Conservation (phyloP, 2,329 filamentous ascomycete genomes). For the Phoma sp. region DNA sequence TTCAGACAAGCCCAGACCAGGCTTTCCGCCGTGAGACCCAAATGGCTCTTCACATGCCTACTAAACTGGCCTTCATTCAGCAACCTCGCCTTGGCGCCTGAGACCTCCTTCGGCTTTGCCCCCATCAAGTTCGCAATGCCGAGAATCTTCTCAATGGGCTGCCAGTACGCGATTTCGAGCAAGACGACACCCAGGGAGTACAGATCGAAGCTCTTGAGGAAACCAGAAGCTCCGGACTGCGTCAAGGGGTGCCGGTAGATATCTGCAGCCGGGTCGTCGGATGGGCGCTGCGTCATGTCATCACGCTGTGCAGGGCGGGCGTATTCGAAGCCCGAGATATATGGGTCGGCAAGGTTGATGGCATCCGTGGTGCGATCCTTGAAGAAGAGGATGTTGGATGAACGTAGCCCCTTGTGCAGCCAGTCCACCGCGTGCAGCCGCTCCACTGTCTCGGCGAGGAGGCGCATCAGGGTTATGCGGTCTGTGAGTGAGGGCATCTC, state of each 20-base stretch:
- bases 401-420: conserved; percentile 65
- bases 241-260: conserved; percentile 59
- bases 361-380: conserved; percentile 16
- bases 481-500: conserved; percentile 57
- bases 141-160: conserved; percentile 54
- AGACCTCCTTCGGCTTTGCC: conserved; percentile 49
- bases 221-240: conserved; percentile 46
- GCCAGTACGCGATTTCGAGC: conserved; percentile 62
- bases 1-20: conserved; percentile 40
- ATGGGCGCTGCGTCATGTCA: conserved; percentile 59
- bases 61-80: conserved; percentile 26
- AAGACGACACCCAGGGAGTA: conserved; percentile 61
- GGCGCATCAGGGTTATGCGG: conserved; percentile 59
- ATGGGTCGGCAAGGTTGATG: conserved; percentile 52
- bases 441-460: conserved; percentile 60
- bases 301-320: conserved; percentile 58
- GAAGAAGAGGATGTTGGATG: conserved; percentile 62
- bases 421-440: conserved; percentile 63
- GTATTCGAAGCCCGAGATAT: conserved; percentile 62
- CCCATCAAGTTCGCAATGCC: conserved; percentile 40
- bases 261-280: conserved; percentile 54
- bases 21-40: conserved; percentile 29
- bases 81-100: conserved; percentile 44
- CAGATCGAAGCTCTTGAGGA: conserved; percentile 59
- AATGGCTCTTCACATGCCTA: conserved; percentile 32